phyloP scores from a whole-genome alignment of 345 rosid genomes.

The Melaleuca alternifolia region DNA sequence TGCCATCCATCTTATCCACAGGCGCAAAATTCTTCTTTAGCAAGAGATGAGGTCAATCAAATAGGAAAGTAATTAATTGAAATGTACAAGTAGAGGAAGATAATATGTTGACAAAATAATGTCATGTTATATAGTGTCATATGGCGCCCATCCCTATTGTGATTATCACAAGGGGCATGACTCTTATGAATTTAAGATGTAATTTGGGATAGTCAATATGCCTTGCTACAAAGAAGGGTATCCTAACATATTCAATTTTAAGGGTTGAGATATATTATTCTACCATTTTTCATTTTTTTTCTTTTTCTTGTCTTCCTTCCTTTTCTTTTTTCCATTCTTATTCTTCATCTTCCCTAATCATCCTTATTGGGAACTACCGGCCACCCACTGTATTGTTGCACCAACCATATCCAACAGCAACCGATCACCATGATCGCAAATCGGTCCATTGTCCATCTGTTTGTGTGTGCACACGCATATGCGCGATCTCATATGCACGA shows the following conservation, averaged over 20 bases:
- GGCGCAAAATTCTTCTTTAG: background rate
- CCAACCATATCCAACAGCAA: background rate
- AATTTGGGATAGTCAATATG: background rate
- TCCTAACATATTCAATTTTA: background rate
- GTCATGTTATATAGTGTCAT: fast-evolving
- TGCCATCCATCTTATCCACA: background rate
- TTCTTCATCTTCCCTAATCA: background rate
- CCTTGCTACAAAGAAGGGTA: background rate
- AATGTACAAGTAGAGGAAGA: background rate
- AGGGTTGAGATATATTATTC: background rate
- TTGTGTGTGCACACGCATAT: background rate
- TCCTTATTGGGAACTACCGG: background rate
- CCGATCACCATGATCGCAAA: too few species aligned
- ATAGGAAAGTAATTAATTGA: background rate
- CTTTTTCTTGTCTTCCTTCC: too few species aligned
- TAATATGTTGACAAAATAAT: background rate
- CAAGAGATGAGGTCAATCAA: background rate
- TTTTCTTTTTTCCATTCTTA: background rate
- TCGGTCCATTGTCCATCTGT: background rate
- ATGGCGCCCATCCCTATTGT: background rate
- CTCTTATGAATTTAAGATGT: background rate
- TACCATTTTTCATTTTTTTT: background rate
- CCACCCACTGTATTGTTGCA: background rate
- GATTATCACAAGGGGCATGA: background rate
- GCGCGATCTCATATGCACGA: background rate